phyloP scores from a whole-genome alignment of 371 early-diverging fungal genomes.

The Mortierella polycephala region DNA sequence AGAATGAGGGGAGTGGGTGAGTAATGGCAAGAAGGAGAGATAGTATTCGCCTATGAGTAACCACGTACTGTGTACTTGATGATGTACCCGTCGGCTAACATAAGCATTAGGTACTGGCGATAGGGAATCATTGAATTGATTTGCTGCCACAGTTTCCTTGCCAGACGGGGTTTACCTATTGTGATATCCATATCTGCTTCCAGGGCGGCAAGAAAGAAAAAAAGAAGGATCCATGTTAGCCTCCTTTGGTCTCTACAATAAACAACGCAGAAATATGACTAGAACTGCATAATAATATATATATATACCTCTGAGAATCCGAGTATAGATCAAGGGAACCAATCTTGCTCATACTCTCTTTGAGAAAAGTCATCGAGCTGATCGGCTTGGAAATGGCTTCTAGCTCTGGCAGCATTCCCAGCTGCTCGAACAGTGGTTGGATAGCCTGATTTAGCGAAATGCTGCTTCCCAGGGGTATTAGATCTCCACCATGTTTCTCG shows the following conservation, averaged over 20 bases:
- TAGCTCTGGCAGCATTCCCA: conserved; percentile 40
- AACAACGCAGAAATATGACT: not conserved
- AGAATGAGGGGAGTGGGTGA: not conserved
- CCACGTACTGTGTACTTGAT: too few species aligned
- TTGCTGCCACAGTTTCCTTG: not conserved
- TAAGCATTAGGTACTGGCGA: not conserved
- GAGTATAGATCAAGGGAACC: conserved; percentile 42
- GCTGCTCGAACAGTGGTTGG: conserved; percentile 47
- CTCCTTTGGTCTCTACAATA: not conserved
- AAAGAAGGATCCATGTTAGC: conserved; percentile 7
- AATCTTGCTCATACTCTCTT: conserved; percentile 46
- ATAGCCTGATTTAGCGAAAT: conserved; percentile 39
- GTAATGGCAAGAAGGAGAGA: too few species aligned
- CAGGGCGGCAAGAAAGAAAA: conserved; percentile 2
- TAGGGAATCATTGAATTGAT: not conserved
- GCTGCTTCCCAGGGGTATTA: conserved; percentile 41
- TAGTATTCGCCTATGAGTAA: too few species aligned
- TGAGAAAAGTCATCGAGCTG: conserved; percentile 43
- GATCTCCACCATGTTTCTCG: conserved; percentile 39
- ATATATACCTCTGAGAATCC: conserved; percentile 35
- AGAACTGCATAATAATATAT: too few species aligned
- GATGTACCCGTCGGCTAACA: too few species aligned
- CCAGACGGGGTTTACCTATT: conserved; percentile 20
- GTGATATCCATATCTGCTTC: conserved; percentile 47
- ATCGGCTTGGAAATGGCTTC: conserved; percentile 48